A percentile compares a stretch with the other conserved stretches of the same genome.
Conservation (phyloP, 2,329 filamentous ascomycete genomes). For the Aspergillus brasiliensis region DNA sequence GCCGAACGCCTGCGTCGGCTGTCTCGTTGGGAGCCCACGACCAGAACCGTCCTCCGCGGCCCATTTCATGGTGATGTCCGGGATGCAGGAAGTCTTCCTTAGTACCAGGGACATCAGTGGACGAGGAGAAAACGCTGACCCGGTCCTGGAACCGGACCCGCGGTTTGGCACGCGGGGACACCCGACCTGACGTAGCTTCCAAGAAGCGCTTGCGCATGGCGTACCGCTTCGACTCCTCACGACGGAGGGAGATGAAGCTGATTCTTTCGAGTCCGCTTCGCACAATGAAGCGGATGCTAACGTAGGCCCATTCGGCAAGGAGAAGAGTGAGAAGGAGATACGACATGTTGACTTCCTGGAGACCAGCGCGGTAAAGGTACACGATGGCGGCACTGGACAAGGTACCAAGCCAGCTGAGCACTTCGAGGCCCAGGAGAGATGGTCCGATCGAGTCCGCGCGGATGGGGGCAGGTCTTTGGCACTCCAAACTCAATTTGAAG, state of each 20-base stretch:
- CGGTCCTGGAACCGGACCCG: conserved; percentile 38
- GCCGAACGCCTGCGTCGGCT: conserved; percentile 51
- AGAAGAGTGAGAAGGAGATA: conserved; percentile 77
- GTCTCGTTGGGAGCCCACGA: conserved; percentile 53
- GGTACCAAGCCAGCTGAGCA: conserved; percentile 92
- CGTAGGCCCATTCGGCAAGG: conserved; percentile 81
- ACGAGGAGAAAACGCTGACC: conserved; percentile 34
- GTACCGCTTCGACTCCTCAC: conserved; percentile 78
- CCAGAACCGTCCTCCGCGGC: conserved; percentile 57
- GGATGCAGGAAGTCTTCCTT: conserved; percentile 30
- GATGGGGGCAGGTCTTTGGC: conserved; percentile 85
- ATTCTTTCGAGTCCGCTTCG: conserved; percentile 72
- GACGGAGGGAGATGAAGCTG: conserved; percentile 79
- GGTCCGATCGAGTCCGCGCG: conserved; percentile 92
- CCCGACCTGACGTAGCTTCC: conserved; percentile 26
- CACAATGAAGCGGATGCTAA: conserved; percentile 70
- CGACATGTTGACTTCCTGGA: conserved; percentile 71
- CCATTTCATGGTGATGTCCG: conserved; percentile 31
- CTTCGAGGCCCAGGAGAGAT: conserved; percentile 81
- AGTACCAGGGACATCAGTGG: conserved; percentile 27
- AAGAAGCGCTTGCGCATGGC: conserved; percentile 75
- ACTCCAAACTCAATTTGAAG: conserved; percentile 88
- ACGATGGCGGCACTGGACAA: conserved; percentile 85
- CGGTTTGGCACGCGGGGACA: conserved; percentile 20
- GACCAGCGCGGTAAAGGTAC: conserved; percentile 75